These are phyloP conservation scores for Dactylonectria macrodidyma DNA, from an alignment of 2,329 filamentous ascomycete genomes.

Conservation along the genomic window DNA sequence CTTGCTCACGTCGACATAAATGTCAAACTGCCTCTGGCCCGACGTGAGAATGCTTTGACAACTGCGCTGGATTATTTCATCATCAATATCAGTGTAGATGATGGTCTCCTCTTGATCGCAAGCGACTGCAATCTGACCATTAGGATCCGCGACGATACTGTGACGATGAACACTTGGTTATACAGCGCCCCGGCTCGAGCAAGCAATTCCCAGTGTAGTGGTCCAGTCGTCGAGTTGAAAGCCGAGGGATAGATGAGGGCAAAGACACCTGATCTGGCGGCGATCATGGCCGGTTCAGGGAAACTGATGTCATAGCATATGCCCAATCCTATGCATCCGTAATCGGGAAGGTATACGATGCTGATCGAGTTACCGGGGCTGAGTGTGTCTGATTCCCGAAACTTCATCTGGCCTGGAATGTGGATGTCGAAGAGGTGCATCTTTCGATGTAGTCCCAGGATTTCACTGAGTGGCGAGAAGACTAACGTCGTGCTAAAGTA, in stretches of 20 bases:
- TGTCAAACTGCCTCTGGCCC: no score
- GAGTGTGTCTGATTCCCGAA: conserved; percentile 90
- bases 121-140: no score
- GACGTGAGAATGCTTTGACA: no score
- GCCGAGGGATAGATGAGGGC: conserved; percentile 91
- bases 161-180: no score
- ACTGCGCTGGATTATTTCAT: no score
- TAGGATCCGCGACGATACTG: no score
- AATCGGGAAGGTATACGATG: conserved; percentile 70
- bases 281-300: conserved; percentile 90
- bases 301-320: conserved; percentile 62
- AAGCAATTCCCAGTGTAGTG: conserved; percentile 89
- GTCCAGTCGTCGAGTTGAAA: conserved; percentile 93
- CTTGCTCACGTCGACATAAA: no score
- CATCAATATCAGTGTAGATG: no score
- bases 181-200: conserved; percentile 84
- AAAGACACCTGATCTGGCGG: conserved; percentile 89
- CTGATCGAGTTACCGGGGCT: conserved; percentile 88
- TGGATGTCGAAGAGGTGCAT: conserved; percentile 97
- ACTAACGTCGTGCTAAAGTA: conserved; percentile 62
- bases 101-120: no score
- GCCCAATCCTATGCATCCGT: no score
- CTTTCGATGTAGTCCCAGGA: conserved; percentile 91
- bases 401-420: conserved; percentile 88
- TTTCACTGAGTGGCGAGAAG: conserved; percentile 81